These are phyloP conservation scores for Rhamnella rubrinervis DNA, from an alignment of 331 rosid genomes.

Conservation along the genomic window DNA sequence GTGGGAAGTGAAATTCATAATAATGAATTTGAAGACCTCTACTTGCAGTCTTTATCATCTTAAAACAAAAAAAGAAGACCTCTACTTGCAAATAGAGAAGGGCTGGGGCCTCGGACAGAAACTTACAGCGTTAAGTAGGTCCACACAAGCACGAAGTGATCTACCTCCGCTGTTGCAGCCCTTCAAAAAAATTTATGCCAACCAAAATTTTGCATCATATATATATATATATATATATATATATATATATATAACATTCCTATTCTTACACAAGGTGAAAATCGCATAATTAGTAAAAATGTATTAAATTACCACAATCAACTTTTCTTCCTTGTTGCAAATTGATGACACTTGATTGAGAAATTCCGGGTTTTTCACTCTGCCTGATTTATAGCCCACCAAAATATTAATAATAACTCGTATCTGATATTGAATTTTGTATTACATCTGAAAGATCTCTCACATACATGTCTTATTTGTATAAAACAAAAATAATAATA, in stretches of 20 bases:
- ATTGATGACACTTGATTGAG: slow-evolving; percentile 38
- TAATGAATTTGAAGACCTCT: background rate
- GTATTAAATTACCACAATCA: slow-evolving; percentile 47
- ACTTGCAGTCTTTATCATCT: too few species aligned
- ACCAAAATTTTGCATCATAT: background rate
- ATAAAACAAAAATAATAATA: background rate
- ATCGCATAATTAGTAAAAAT: background rate
- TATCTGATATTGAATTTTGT: background rate
- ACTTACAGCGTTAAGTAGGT: slow-evolving; percentile 55
- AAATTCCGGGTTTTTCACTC: slow-evolving; percentile 61
- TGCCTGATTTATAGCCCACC: slow-evolving; percentile 27
- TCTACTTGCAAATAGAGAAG: background rate
- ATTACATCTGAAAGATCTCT: background rate
- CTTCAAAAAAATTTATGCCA: slow-evolving; percentile 9
- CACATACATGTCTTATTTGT: too few species aligned
- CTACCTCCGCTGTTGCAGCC: slow-evolving; percentile 55
- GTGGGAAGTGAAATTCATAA: background rate
- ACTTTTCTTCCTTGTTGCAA: slow-evolving; percentile 46
- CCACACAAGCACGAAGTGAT: slow-evolving; percentile 38
- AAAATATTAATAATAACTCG: background rate
- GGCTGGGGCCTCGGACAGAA: background rate
- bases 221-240: background rate
- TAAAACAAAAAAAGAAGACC: too few species aligned
- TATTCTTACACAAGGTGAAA: too few species aligned
- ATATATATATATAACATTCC: too few species aligned